Evolutionary conservation across 768 basidiomycete species (phyloP).

Genomic region (Mycena sanguinolenta): DNA sequence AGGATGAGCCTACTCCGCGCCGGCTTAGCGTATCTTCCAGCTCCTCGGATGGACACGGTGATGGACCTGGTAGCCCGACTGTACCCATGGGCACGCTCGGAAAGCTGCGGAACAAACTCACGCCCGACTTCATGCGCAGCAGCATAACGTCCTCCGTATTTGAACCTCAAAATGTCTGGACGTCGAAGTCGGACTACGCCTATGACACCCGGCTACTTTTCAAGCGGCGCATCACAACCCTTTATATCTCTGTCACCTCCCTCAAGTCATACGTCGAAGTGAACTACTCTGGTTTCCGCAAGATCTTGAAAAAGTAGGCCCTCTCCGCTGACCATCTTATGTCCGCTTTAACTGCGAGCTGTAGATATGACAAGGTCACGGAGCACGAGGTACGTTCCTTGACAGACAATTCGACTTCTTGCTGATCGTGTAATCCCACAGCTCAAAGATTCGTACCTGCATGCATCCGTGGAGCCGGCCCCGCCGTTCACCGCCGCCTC

Average conservation of each 20-base stretch:
- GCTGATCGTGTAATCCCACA: conserved; percentile 39
- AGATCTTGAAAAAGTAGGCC: conserved; percentile 93
- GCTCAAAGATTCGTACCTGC: conserved; percentile 86
- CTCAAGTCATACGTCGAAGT: conserved; percentile 91
- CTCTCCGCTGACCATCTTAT: conserved; percentile 16
- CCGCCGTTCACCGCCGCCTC: conserved; percentile 77
- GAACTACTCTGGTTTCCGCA: conserved; percentile 94
- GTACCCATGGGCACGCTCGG: conserved; percentile 45
- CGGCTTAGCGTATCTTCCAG: conserved; percentile 65
- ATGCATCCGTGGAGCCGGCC: conserved; percentile 74
- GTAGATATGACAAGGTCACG: conserved; percentile 96
- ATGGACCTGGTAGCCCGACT: conserved; percentile 8
- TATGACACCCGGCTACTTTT: conserved; percentile 86
- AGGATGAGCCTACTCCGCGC: conserved; percentile 34
- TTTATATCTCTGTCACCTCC: conserved; percentile 82
- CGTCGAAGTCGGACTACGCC: conserved; percentile 82
- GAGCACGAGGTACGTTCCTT: conserved; percentile 66
- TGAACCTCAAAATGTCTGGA: conserved; percentile 76
- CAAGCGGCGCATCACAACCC: conserved; percentile 88
- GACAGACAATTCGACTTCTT: background rate
- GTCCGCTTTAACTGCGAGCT: conserved; percentile 19
- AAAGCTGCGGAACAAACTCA: conserved; percentile 62
- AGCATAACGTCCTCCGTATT: conserved; percentile 61
- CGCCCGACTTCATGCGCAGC: conserved; percentile 59
- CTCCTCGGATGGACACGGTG: conserved; percentile 55